phyloP scores from a whole-genome alignment of 495 filamentous ascomycete species.

The Neurospora sp. region DNA sequence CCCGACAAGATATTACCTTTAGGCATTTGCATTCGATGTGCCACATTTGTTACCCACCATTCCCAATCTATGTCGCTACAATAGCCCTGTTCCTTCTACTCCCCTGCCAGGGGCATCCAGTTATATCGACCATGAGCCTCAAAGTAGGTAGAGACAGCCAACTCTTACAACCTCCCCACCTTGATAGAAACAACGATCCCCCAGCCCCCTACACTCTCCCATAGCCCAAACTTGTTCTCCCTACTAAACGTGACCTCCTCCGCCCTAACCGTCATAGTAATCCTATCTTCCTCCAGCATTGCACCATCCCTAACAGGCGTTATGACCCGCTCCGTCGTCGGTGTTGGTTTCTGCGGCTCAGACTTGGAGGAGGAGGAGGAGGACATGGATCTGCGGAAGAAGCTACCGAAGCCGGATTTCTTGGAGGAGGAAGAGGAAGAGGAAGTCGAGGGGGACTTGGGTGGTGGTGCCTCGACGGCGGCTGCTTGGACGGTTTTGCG shows the following conservation, averaged over 20 bases:
- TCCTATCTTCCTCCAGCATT: conserved; percentile 5
- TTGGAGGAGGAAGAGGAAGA: not conserved
- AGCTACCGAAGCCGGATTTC: not conserved
- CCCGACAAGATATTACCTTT: too few relatives aligned
- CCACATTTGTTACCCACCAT: too few relatives aligned
- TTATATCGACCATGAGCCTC: too few relatives aligned
- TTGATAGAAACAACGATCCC: conserved; percentile 35
- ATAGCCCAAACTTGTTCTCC: conserved; percentile 44
- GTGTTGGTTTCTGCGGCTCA: not conserved
- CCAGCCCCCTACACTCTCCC: conserved; percentile 40
- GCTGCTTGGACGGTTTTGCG: not conserved
- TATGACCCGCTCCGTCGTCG: not conserved
- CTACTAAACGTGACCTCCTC: conserved; percentile 42
- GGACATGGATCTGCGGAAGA: not conserved
- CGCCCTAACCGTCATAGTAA: conserved; percentile 32
- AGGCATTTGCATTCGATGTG: too few relatives aligned
- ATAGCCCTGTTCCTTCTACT: too few relatives aligned
- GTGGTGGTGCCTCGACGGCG: not conserved
- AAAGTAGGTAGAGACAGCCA: too few relatives aligned
- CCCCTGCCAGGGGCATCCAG: too few relatives aligned
- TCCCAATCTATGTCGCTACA: too few relatives aligned
- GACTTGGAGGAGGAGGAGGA: not conserved
- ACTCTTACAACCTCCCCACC: not conserved
- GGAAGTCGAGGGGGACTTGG: not conserved
- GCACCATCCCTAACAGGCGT: not conserved